Evolutionary conservation across 2,329 filamentous ascomycete species (phyloP), one percentile per base, ranked within the genome.

Genomic region (Alternaria longipes): DNA sequence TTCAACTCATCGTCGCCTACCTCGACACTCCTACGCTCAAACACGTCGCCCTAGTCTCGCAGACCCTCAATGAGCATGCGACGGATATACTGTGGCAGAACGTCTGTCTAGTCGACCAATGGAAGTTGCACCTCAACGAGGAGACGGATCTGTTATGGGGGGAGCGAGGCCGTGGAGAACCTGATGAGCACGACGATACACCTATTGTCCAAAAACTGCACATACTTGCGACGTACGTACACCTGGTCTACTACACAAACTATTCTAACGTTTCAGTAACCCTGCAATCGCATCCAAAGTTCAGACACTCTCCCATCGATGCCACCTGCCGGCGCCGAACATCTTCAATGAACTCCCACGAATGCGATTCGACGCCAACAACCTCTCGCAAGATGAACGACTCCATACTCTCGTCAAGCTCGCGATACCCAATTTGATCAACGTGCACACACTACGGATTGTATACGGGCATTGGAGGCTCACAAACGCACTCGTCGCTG

Each of bases 261-360:
- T 36, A 14, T 50, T 26, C 18, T 71, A 50, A 75, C 56, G 46
- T 26, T 8, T 34, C 57, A 80, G 75, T 6, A 81, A 81, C 36
- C 78, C 80, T 16, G 58, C 59, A 14, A 70, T 84, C 12, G 82
- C 81, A 2, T 69, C 76, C 9, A 79, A 79, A 56, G 82, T 84
- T 9, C 78, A 80, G 9, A 72, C 71, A 5, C 64, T 84, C 7
- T 81, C 78, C 11, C 81, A 84, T 66, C 79, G 80, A 24, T 84
- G 82, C 66, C 81, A 83, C 61, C 69, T 83, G 1, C 80, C 81
- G 1, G 75, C 78, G 2, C 82, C 82, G 0, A 78, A 78, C 30
- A 81, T 83, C 47, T 83, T 82, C 68, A 66, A 69, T 24, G 81
- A 82, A 54, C 72, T 84, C 2, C 81, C 80, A 7, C 65, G 68